Evolutionary conservation across 2,329 filamentous ascomycete species (phyloP).

Genomic region (Trichoderma sp.): DNA sequence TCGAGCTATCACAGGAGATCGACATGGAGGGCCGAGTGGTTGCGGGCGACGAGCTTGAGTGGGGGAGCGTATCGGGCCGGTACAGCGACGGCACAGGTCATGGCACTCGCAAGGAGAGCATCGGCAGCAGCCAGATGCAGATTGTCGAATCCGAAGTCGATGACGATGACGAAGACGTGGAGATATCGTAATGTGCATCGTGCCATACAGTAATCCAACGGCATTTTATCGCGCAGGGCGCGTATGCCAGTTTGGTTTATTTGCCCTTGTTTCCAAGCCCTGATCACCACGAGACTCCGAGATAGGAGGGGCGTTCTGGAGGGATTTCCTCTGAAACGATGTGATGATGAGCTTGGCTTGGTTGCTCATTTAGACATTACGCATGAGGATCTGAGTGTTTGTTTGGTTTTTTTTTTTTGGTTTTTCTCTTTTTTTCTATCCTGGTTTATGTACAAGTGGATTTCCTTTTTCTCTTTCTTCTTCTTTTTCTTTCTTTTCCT

Average conservation of each 20-base stretch:
- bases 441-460: background rate
- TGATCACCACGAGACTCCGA: background rate
- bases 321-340: background rate
- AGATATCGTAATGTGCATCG: slow-evolving; percentile 42
- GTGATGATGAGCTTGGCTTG: background rate
- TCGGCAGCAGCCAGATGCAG: slow-evolving; percentile 58
- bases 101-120: slow-evolving; percentile 54
- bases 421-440: background rate
- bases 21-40: slow-evolving; percentile 90
- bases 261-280: background rate
- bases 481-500: background rate
- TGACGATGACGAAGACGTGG: slow-evolving; percentile 62
- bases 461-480: background rate
- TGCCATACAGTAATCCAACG: background rate
- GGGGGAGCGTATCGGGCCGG: slow-evolving; percentile 46
- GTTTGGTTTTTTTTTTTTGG: too few relatives aligned
- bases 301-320: background rate
- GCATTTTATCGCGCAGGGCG: background rate
- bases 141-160: slow-evolving; percentile 56
- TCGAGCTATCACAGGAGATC: slow-evolving; percentile 90
- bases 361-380: background rate
- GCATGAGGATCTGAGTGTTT: background rate
- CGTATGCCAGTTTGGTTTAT: background rate
- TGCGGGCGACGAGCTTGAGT: slow-evolving; percentile 76
- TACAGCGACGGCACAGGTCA: slow-evolving; percentile 41